Conservation (phyloP, 2,329 filamentous ascomycete species). For the Pseudogymnoascus sp. region DNA sequence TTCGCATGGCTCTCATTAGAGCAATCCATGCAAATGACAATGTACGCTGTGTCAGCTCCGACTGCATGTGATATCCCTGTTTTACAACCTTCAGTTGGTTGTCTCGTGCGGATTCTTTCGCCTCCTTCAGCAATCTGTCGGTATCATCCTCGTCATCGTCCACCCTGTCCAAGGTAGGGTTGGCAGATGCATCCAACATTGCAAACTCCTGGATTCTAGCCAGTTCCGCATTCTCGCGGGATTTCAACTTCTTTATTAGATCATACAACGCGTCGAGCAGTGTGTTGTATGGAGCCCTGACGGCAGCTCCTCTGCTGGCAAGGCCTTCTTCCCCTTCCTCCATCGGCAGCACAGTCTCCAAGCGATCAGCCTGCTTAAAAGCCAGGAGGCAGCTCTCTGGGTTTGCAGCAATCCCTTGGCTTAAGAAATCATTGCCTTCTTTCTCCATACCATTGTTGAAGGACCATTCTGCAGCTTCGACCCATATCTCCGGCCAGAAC, state of each 20-base stretch:
- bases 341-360: constrained; percentile 69
- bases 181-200: constrained; percentile 26
- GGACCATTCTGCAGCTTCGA: constrained; percentile 88
- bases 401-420: constrained; percentile 78
- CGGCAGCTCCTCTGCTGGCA: constrained; percentile 51
- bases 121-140: constrained; percentile 25
- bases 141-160: constrained; percentile 44
- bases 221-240: constrained; percentile 51
- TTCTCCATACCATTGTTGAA: constrained; percentile 65
- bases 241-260: constrained; percentile 65
- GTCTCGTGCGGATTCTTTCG: constrained; percentile 42
- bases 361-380: constrained; percentile 79
- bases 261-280: constrained; percentile 83
- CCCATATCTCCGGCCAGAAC: constrained; percentile 96
- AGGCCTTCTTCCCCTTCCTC: constrained; percentile 68
- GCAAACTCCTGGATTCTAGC: constrained; percentile 46
- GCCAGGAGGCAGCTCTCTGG: constrained; percentile 88
- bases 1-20: constrained; percentile 85
- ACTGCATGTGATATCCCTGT: constrained; percentile 63
- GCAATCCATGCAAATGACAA: constrained; percentile 94
- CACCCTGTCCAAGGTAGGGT: constrained; percentile 36
- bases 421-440: constrained; percentile 63
- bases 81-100: constrained; percentile 54
- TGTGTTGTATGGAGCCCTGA: constrained; percentile 73
- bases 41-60: constrained; percentile 68